phyloP scores from a whole-genome alignment of 2,329 filamentous ascomycete genomes.

The Apiospora kogelbergensis region DNA sequence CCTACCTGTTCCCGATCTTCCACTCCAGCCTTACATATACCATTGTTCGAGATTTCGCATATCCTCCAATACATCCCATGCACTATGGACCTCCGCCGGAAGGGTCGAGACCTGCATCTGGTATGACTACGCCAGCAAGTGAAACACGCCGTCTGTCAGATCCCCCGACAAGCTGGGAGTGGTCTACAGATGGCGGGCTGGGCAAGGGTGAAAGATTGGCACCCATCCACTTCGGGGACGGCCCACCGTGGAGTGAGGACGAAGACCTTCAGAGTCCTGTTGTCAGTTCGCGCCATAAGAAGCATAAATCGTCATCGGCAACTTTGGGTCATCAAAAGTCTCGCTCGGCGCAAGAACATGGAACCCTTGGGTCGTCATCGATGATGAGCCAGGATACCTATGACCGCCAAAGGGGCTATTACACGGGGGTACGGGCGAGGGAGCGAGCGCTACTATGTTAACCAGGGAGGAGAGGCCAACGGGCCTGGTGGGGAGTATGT shows the following conservation, averaged over 20 bases:
- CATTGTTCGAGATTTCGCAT: constrained; percentile 95
- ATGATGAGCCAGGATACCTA: constrained; percentile 50
- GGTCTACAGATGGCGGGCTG: constrained; percentile 50
- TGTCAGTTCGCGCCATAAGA: constrained; percentile 80
- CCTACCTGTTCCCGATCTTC: constrained; percentile 79
- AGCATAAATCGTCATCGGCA: constrained; percentile 71
- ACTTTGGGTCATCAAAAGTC: constrained; percentile 46
- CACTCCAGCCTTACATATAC: constrained; percentile 85
- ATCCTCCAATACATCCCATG: constrained; percentile 76
- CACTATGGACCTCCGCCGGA: constrained; percentile 92
- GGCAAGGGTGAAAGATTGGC: constrained; percentile 71
- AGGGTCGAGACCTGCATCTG: constrained; percentile 67
- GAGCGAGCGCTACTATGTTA: constrained; percentile 73
- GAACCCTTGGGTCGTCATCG: constrained; percentile 37
- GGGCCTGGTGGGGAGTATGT: constrained; percentile 79
- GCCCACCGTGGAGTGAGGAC: constrained; percentile 92
- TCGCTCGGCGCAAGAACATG: constrained; percentile 42
- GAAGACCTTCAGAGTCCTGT: constrained; percentile 93
- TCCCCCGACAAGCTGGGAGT: constrained; percentile 70
- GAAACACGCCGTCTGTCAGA: constrained; percentile 83
- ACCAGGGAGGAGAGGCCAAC: constrained; percentile 67
- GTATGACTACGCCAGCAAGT: constrained; percentile 80
- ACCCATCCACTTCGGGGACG: constrained; percentile 81
- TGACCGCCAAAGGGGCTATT: constrained; percentile 64
- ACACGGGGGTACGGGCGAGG: constrained; percentile 66